These are phyloP conservation scores for Thecaphora frezii DNA, from an alignment of 1,284 basidiomycete genomes.

Conservation along the genomic window DNA sequence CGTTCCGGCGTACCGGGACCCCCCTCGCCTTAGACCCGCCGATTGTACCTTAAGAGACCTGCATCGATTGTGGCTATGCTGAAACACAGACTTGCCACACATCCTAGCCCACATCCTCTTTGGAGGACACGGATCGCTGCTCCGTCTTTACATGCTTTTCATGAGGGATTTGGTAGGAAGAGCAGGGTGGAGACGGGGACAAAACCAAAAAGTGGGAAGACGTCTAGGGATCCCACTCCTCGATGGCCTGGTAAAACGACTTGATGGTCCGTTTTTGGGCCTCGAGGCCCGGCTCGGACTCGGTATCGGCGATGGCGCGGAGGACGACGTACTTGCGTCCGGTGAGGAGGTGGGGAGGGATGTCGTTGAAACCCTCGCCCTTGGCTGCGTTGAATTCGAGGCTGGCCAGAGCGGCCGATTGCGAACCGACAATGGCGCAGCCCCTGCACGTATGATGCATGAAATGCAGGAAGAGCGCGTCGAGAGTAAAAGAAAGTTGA, in stretches of 20 bases:
- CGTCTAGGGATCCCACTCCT: constrained; percentile 68
- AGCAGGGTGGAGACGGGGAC: no score
- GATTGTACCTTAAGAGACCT: no score
- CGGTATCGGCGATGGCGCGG: constrained; percentile 57
- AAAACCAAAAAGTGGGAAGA: no score
- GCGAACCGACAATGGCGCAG: constrained; percentile 34
- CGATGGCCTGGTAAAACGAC: constrained; percentile 80
- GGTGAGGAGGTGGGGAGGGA: constrained; percentile 71
- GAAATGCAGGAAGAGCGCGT: no score
- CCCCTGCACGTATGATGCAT: constrained; percentile 19
- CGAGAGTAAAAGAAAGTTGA: not conserved
- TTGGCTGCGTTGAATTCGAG: constrained; percentile 63
- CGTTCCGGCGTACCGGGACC: no score
- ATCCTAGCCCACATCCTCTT: no score
- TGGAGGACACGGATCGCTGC: no score
- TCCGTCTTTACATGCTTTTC: no score
- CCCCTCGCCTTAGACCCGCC: no score
- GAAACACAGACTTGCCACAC: no score
- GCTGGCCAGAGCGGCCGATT: constrained; percentile 36
- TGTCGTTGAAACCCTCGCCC: constrained; percentile 61
- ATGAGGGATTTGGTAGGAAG: no score
- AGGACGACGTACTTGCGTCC: constrained; percentile 86
- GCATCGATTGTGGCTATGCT: no score
- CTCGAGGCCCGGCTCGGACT: constrained; percentile 68
- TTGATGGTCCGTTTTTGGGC: constrained; percentile 77